Percentiles rank a stretch among this genome's conserved stretches.
Conservation (phyloP, 2,329 filamentous ascomycete species). For the Didymella segeticola region DNA sequence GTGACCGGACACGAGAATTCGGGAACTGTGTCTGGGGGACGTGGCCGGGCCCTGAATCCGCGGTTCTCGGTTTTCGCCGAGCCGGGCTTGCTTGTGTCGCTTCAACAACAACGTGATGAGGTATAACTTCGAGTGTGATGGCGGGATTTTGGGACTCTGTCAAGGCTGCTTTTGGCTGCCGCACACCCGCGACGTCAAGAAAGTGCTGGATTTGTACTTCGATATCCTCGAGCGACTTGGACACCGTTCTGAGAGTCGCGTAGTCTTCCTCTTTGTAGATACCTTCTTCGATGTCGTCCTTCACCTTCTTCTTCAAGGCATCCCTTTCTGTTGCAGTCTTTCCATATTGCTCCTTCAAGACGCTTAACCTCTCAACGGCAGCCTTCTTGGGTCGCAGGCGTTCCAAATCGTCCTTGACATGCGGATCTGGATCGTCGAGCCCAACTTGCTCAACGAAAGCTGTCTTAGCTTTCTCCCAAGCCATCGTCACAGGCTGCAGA, state of each 20-base stretch:
- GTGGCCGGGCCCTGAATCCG: conserved; percentile 21
- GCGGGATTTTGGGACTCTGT: conserved; percentile 2
- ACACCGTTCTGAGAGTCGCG: conserved; percentile 32
- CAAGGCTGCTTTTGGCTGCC: conserved; percentile 13
- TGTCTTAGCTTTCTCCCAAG: conserved; percentile 36
- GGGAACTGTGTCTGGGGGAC: conserved; percentile 42
- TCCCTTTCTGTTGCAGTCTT: conserved; percentile 27
- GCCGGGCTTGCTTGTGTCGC: conserved; percentile 41
- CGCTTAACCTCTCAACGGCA: conserved; percentile 38
- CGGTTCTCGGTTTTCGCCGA: conserved; percentile 18
- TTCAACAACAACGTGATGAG: conserved; percentile 33
- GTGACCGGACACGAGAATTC: conserved; percentile 37
- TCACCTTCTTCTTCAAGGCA: conserved; percentile 37
- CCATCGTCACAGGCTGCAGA: conserved; percentile 20
- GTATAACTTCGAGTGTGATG: conserved; percentile 17
- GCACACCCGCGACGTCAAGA: conserved; percentile 35
- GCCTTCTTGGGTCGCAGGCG: conserved; percentile 36
- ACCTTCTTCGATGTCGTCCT: conserved; percentile 38
- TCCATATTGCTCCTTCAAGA: conserved; percentile 28
- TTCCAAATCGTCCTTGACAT: conserved; percentile 32
- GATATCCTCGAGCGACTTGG: conserved; percentile 36
- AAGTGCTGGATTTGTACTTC: conserved; percentile 39
- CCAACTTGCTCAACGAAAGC: conserved; percentile 33
- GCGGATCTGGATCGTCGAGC: conserved; percentile 28
- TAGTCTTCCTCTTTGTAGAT: conserved; percentile 36